Percentiles rank a stretch among this genome's conserved stretches.
Evolutionary conservation across 1,284 basidiomycete species (phyloP).

Genomic region (Heterobasidion parviporum): DNA sequence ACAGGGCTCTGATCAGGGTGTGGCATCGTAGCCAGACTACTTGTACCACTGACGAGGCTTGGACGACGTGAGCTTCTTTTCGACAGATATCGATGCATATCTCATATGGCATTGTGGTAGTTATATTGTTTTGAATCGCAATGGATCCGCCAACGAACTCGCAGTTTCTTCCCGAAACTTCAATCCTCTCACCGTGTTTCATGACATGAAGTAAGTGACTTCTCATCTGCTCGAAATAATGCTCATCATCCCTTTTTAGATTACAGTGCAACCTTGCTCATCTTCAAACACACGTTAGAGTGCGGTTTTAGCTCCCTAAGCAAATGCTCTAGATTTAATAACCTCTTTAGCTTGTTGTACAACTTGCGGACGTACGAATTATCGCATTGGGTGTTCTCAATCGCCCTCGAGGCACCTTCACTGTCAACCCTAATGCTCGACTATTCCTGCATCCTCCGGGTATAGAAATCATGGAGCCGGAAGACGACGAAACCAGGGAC

Average conservation of each 20-base stretch:
- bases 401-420: slow-evolving; percentile 44
- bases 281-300: slow-evolving; percentile 52
- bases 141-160: slow-evolving; percentile 62
- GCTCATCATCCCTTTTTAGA: slow-evolving; percentile 24
- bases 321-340: not conserved
- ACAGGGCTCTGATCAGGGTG: slow-evolving; percentile 49
- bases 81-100: not conserved
- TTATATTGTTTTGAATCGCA: slow-evolving; percentile 66
- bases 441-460: slow-evolving; percentile 62
- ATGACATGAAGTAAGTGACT: slow-evolving; percentile 59
- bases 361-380: slow-evolving; percentile 66
- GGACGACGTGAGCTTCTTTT: slow-evolving; percentile 55
- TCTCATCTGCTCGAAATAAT: not conserved
- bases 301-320: slow-evolving; percentile 21
- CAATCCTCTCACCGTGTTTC: slow-evolving; percentile 55
- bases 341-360: slow-evolving; percentile 46
- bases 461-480: slow-evolving; percentile 27
- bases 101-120: slow-evolving; percentile 24
- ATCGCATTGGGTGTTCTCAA: slow-evolving; percentile 60
- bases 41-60: slow-evolving; percentile 72
- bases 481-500: not conserved
- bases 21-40: slow-evolving; percentile 58
- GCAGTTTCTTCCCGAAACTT: slow-evolving; percentile 58
- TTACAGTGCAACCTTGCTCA: slow-evolving; percentile 56
- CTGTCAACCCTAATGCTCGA: slow-evolving; percentile 57